These are phyloP conservation scores for Botryosphaeria dothidea DNA, from an alignment of 2,329 filamentous ascomycete species.

Conservation along the genomic window DNA sequence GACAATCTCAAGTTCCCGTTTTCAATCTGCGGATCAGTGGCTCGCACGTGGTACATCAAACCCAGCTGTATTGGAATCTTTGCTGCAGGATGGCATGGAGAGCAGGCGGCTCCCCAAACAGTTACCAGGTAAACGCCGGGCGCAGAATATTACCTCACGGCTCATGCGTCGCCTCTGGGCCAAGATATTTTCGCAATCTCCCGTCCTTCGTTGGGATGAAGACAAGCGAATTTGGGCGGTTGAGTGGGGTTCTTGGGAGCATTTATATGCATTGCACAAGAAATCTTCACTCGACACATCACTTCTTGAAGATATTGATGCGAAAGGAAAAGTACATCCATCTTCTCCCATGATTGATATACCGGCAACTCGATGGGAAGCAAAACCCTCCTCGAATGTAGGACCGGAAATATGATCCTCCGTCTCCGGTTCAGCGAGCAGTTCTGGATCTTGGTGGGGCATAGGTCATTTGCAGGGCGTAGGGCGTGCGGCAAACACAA, in stretches of 20 bases:
- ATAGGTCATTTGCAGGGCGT: not conserved
- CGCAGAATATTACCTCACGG: conserved; percentile 42
- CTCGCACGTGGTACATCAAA: not conserved
- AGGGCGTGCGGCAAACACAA: too few relatives aligned
- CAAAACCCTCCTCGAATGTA: not conserved
- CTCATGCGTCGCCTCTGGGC: conserved; percentile 50
- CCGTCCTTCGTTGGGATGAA: conserved; percentile 34
- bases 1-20: not conserved
- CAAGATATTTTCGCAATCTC: conserved; percentile 42
- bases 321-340: not conserved
- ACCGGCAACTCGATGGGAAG: not conserved
- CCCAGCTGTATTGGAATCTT: not conserved
- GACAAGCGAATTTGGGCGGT: conserved; percentile 32
- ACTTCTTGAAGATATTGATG: conserved; percentile 2
- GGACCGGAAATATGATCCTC: conserved; percentile 9
- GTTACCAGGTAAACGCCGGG: conserved; percentile 19
- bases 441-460: not conserved
- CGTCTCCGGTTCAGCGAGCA: not conserved
- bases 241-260: conserved; percentile 32
- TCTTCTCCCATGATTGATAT: not conserved
- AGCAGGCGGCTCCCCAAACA: not conserved
- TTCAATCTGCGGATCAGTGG: not conserved
- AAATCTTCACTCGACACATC: not conserved
- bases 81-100: conserved; percentile 7
- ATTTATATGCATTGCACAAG: not conserved